Evolutionary conservation across 257 asterid genomes (phyloP).

Genomic region (Jaltomata sinuosa): DNA sequence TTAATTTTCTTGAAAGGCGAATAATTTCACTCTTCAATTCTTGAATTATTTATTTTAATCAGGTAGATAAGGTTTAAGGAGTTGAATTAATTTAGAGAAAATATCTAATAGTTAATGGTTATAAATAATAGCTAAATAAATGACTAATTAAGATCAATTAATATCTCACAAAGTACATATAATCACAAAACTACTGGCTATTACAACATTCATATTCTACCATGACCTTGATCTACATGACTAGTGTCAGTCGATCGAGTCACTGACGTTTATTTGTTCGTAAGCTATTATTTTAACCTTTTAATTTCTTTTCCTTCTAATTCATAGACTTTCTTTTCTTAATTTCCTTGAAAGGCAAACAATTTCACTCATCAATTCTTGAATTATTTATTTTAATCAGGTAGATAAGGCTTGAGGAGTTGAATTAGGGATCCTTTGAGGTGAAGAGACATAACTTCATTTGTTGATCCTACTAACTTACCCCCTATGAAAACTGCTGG

Average conservation of each 20-base stretch:
- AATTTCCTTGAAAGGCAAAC: background rate
- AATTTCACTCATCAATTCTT: background rate
- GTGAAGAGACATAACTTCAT: slow-evolving; percentile 83
- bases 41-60: background rate
- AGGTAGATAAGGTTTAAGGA: slow-evolving; percentile 27
- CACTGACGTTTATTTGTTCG: background rate
- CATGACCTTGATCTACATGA: background rate
- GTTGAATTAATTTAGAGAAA: slow-evolving; percentile 19
- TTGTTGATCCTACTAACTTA: slow-evolving; percentile 57
- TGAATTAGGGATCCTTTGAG: slow-evolving; percentile 57
- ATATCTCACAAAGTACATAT: background rate
- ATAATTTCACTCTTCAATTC: background rate
- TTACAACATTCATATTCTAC: background rate
- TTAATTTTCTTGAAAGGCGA: background rate
- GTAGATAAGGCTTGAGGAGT: slow-evolving; percentile 27
- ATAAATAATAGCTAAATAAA: background rate
- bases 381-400: background rate
- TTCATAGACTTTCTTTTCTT: no score
- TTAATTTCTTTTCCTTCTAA: background rate
- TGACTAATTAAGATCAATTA: background rate
- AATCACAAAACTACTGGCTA: background rate
- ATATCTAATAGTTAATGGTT: background rate
- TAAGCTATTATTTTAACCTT: background rate
- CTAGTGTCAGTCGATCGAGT: background rate
- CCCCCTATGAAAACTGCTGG: slow-evolving; percentile 70